Percentiles rank a stretch among this genome's conserved stretches.
Conservation (phyloP, 371 early-diverging fungal genomes). For the Encephalitozoon cuniculi region DNA sequence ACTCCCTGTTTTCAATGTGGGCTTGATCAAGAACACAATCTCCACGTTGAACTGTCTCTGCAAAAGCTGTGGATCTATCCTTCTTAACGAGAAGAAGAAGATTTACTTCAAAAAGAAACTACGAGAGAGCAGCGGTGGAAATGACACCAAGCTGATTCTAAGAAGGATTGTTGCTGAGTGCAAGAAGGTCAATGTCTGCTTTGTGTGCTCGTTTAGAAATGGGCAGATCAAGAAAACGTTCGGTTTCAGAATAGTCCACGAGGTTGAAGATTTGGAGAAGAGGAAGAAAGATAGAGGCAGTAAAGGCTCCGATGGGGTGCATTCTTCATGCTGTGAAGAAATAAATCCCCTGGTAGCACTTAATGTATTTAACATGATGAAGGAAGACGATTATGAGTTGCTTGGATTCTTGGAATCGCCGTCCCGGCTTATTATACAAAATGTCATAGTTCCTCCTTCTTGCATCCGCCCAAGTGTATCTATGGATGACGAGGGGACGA, state of each 20-base stretch:
- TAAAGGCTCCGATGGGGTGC: slow-evolving; percentile 47
- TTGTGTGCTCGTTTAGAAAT: slow-evolving; percentile 83
- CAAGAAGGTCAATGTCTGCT: slow-evolving; percentile 77
- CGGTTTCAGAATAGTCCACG: slow-evolving; percentile 85
- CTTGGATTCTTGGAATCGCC: slow-evolving; percentile 39
- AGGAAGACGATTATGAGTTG: slow-evolving; percentile 62
- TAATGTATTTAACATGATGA: slow-evolving; percentile 73
- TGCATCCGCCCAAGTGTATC: slow-evolving; percentile 92
- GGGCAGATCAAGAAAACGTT: slow-evolving; percentile 91
- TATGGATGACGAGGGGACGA: slow-evolving; percentile 73
- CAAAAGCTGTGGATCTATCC: slow-evolving; percentile 66
- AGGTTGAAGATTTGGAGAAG: slow-evolving; percentile 67
- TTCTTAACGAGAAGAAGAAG: slow-evolving; percentile 38
- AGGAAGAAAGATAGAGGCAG: background rate
- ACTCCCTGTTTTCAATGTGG: slow-evolving; percentile 92
- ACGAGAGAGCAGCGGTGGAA: slow-evolving; percentile 14
- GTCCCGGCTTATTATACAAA: slow-evolving; percentile 47
- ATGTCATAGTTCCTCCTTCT: slow-evolving; percentile 79
- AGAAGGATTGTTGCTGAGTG: slow-evolving; percentile 74
- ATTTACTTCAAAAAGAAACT: slow-evolving; percentile 35
- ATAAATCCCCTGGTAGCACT: slow-evolving; percentile 78
- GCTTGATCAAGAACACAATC: slow-evolving; percentile 78
- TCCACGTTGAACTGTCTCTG: slow-evolving; percentile 86
- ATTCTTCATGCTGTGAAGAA: slow-evolving; percentile 66
- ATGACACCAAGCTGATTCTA: slow-evolving; percentile 49